Base-by-base conservation (phyloP, 2,329 filamentous ascomycete genomes). In the Didymella segeticola region DNA sequence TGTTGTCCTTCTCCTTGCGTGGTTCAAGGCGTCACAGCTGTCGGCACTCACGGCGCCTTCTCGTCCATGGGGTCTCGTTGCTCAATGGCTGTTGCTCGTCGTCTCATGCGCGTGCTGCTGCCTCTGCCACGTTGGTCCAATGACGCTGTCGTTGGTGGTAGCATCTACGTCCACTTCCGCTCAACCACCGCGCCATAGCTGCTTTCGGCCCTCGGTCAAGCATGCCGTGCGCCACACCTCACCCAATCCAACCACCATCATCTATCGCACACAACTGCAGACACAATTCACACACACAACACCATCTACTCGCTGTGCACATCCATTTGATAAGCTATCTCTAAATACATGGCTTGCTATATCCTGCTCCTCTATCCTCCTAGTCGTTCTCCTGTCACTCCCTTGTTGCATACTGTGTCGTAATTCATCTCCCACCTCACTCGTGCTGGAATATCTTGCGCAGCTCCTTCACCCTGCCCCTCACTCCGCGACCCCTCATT, bases 91-190 rank as follows among this genome's bases (percentile, higher is more conserved):
- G 55, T 57, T 37, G 53, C 49, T 59, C 49, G 55, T 59, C 49
- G 55, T 56, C 56, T 43, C 57, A 57, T 47, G 60, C 51, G 48
- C 51, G 64, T 70, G 45, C 62, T 66, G 67, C 68, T 58, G 64
- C 61, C 58, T 56, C 53, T 64, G 64, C 68, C 67, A 68, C 67
- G 67, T 69, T 63, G 63, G 30, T 53, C 70, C 70, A 73, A 73
- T 73, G 60, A 64, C 19, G 11, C 20, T 37, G 34, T 37, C 53
- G 64, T 46, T 58, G 43, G 36, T 23, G 25, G 19, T 23, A 15
- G n/a, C 48, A 52, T 45, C 27, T 27, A 43, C 61, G 62, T 59
- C 53, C 63, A 60, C 62, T 61, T 55, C 52, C 43, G 56, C 61
- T 60, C 30, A 66, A 66, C 59, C 56, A 63, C 66, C 57, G 64